A percentile compares a stretch with the other conserved stretches of the same genome.
phyloP scores from a whole-genome alignment of 176 grass and related monocot species.

The Triticum dicoccoides region DNA sequence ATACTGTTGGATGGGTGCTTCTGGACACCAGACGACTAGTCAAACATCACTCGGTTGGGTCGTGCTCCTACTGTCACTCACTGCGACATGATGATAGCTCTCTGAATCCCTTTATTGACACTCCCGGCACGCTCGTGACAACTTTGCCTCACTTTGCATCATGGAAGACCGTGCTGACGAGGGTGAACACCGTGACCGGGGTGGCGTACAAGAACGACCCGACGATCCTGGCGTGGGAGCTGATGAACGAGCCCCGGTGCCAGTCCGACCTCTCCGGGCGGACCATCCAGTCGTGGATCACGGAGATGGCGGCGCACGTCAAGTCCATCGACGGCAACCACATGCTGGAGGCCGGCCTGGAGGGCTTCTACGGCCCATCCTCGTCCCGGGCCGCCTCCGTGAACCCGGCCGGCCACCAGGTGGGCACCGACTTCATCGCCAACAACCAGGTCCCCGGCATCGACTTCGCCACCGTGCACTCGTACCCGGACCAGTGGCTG shows the following conservation, averaged over 20 bases:
- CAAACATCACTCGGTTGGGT: not conserved
- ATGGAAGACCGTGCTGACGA: slow-evolving; percentile 63
- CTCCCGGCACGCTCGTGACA: slow-evolving; percentile 6
- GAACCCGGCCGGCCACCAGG: slow-evolving; percentile 59
- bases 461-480: slow-evolving; percentile 95
- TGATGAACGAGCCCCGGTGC: slow-evolving; percentile 99
- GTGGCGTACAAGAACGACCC: slow-evolving; percentile 90
- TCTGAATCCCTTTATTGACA: not conserved
- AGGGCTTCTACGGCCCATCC: slow-evolving; percentile 81
- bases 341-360: slow-evolving; percentile 87
- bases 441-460: slow-evolving; percentile 70
- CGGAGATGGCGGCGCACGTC: slow-evolving; percentile 83
- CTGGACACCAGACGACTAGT: not conserved
- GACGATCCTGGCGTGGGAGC: slow-evolving; percentile 94
- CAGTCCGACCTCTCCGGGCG: slow-evolving; percentile 71
- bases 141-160: not conserved
- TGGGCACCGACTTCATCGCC: slow-evolving; percentile 94
- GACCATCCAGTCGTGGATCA: slow-evolving; percentile 80
- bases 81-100: not conserved
- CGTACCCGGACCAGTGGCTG: slow-evolving; percentile 97
- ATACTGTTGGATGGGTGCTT: not conserved
- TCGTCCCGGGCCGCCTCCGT: not conserved
- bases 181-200: slow-evolving; percentile 78
- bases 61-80: not conserved
- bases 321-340: slow-evolving; percentile 86